phyloP scores from a whole-genome alignment of 2,329 filamentous ascomycete species.

The Apiospora marii region DNA sequence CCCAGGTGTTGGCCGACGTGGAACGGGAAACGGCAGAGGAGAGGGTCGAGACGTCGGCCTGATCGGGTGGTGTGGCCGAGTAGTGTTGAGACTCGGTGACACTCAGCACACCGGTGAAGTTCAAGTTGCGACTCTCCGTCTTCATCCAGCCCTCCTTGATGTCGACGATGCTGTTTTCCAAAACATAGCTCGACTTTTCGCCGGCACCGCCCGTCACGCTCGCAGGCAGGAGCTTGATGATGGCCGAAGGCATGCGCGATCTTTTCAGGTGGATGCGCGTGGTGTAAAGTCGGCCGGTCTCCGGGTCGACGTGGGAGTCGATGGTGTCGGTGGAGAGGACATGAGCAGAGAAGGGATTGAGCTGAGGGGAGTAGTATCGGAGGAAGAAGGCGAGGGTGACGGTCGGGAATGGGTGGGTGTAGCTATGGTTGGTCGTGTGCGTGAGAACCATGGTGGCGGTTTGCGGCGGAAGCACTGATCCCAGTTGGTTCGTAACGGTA shows the following conservation, averaged over 20 bases:
- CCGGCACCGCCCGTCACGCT: conserved; percentile 72
- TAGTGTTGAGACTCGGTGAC: conserved; percentile 81
- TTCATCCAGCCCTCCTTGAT: conserved; percentile 84
- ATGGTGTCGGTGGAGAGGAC: conserved; percentile 87
- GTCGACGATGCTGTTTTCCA: conserved; percentile 82
- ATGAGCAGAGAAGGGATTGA: conserved; percentile 83
- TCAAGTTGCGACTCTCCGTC: conserved; percentile 81
- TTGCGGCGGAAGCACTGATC: not conserved
- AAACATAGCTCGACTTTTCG: conserved; percentile 79
- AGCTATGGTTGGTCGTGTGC: conserved; percentile 73
- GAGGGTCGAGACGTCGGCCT: conserved; percentile 41
- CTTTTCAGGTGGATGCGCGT: conserved; percentile 84
- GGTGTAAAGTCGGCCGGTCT: conserved; percentile 78
- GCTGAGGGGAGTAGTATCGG: conserved; percentile 75
- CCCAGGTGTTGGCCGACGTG: conserved; percentile 61
- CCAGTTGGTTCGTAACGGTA: not conserved
- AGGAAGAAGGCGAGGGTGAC: conserved; percentile 91
- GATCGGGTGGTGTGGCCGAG: conserved; percentile 49
- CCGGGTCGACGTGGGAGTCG: conserved; percentile 73
- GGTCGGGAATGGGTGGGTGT: conserved; percentile 83
- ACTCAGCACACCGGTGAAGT: conserved; percentile 81
- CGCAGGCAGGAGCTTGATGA: conserved; percentile 77
- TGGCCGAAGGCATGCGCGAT: conserved; percentile 76
- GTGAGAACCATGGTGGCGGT: conserved; percentile 63
- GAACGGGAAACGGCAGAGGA: conserved; percentile 28